These are phyloP conservation scores for Dissoconium aciculare DNA, from an alignment of 2,329 filamentous ascomycete genomes.

Conservation along the genomic window DNA sequence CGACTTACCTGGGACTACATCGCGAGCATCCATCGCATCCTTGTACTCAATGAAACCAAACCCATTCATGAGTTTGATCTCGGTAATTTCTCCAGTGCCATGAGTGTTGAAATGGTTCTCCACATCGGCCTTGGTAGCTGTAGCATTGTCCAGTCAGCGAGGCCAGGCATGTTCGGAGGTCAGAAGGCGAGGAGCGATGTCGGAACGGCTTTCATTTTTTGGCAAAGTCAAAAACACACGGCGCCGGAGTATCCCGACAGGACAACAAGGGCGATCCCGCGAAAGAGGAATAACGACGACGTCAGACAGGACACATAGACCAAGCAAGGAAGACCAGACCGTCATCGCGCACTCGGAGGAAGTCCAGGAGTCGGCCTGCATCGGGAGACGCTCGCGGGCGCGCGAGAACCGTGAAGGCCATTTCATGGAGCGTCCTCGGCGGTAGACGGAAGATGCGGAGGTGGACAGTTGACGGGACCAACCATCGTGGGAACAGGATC, in stretches of 20 bases:
- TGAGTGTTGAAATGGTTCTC: conserved; percentile 90
- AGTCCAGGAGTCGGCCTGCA: conserved; percentile 4
- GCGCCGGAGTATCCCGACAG: conserved; percentile 7
- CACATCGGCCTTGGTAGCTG: conserved; percentile 93
- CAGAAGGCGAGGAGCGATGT: conserved; percentile 6
- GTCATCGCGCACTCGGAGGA: no score
- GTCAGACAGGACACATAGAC: conserved; percentile 5
- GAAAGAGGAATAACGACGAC: conserved; percentile 12
- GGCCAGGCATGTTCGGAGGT: conserved; percentile 17
- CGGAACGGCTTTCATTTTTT: no score
- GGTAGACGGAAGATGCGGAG: no score
- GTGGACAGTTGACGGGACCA: conserved; percentile 13
- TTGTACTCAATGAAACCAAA: conserved; percentile 99
- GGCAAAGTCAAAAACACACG: conserved; percentile 5
- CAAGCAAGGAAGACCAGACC: no score
- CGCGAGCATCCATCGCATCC: conserved; percentile 92
- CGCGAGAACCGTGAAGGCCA: no score
- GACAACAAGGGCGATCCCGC: conserved; percentile 8
- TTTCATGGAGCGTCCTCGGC: no score
- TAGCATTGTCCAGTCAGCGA: conserved; percentile 35
- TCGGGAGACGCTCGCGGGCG: no score
- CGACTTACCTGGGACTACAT: conserved; percentile 84
- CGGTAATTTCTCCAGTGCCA: conserved; percentile 92
- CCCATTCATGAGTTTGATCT: conserved; percentile 99
- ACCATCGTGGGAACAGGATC: conserved; percentile 17